Evolutionary conservation across 345 rosid species (phyloP).

Genomic region (Clausena lansium): DNA sequence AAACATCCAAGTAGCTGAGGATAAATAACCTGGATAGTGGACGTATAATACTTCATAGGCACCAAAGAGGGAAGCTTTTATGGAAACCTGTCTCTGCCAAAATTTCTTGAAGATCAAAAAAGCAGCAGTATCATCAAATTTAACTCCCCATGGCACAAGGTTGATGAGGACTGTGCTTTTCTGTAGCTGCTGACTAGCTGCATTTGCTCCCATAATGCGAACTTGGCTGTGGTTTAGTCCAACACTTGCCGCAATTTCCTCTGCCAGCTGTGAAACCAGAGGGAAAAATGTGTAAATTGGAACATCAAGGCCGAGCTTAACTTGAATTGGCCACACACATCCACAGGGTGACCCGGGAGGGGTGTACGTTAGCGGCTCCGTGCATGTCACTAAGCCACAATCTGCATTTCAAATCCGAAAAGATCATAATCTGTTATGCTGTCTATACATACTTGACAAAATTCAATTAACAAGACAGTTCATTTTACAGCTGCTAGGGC

Average conservation of each 20-base stretch:
- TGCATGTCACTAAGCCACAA: conserved; percentile 50
- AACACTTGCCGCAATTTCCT: conserved; percentile 48
- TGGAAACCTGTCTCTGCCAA: conserved; percentile 43
- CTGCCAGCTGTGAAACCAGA: conserved; percentile 56
- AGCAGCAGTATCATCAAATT: conserved; percentile 40
- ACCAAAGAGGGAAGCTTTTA: conserved; percentile 52
- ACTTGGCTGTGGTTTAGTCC: conserved; percentile 57
- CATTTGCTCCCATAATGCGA: conserved; percentile 66
- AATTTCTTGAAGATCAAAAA: conserved; percentile 47
- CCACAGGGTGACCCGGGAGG: conserved; percentile 59
- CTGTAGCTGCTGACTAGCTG: conserved; percentile 54
- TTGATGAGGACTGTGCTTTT: conserved; percentile 59
- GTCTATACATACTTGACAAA: not conserved
- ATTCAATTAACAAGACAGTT: not conserved
- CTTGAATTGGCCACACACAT: conserved; percentile 71
- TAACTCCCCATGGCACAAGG: conserved; percentile 52
- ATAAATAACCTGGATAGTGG: conserved; percentile 53
- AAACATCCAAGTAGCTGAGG: conserved; percentile 5
- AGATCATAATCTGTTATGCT: not conserved
- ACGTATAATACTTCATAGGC: conserved; percentile 56
- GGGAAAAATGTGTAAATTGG: conserved; percentile 61
- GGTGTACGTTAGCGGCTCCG: conserved; percentile 58
- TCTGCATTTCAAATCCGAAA: conserved; percentile 32
- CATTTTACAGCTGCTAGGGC: not conserved
- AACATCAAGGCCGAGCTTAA: conserved; percentile 51